A percentile compares a stretch with the other conserved stretches of the same genome.
Conservation (phyloP, 345 rosid species). For the Citrus maxima region DNA sequence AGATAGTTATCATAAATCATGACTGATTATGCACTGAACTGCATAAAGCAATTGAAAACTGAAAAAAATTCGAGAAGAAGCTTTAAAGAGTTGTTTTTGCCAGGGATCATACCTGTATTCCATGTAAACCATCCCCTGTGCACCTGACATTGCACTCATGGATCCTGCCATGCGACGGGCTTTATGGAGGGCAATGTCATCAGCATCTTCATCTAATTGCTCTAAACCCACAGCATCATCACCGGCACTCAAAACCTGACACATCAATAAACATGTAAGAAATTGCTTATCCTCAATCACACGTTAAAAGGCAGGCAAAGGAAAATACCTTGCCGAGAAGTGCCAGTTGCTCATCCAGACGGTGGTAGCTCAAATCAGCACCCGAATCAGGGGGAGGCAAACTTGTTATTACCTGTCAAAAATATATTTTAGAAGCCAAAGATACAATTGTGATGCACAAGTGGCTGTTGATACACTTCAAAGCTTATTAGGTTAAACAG, state of each 20-base stretch:
- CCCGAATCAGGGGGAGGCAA: slow-evolving; percentile 86
- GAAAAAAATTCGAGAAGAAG: background rate
- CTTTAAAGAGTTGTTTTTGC: background rate
- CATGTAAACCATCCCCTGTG: slow-evolving; percentile 83
- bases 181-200: slow-evolving; percentile 74
- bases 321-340: slow-evolving; percentile 63
- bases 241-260: slow-evolving; percentile 77
- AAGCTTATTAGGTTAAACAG: background rate
- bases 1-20: background rate
- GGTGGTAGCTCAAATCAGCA: slow-evolving; percentile 65
- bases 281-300: background rate
- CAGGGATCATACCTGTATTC: slow-evolving; percentile 60
- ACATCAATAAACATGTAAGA: slow-evolving; percentile 10
- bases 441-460: background rate
- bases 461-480: background rate
- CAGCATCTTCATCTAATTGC: slow-evolving; percentile 88
- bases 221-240: slow-evolving; percentile 84
- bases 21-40: background rate
- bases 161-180: slow-evolving; percentile 61
- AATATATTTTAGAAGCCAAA: slow-evolving; percentile 9
- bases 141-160: slow-evolving; percentile 89
- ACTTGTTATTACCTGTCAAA: slow-evolving; percentile 72
- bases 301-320: background rate
- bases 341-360: slow-evolving; percentile 67
- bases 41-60: background rate